Percentiles rank a stretch among this genome's conserved stretches.
These are phyloP conservation scores for Isoetes engelmannii DNA, from an alignment of 83 land plant species.

Conservation along the genomic window DNA sequence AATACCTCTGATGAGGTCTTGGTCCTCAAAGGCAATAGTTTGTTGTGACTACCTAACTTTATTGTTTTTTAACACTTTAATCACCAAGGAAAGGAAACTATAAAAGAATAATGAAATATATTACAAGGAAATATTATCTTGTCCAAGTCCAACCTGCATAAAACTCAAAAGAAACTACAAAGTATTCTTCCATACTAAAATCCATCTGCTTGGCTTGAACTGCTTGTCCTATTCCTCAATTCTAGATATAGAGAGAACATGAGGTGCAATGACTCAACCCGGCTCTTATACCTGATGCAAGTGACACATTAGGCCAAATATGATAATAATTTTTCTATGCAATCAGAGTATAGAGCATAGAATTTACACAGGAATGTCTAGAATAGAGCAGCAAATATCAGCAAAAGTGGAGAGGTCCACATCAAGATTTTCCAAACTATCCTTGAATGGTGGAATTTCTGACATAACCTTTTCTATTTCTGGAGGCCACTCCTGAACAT, in stretches of 20 bases:
- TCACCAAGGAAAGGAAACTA: too few relatives aligned
- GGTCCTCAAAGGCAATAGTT: too few relatives aligned
- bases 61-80: too few relatives aligned
- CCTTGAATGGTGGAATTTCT: slow-evolving; percentile 7
- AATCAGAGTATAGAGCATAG: not conserved
- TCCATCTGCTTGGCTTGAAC: not conserved
- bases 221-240: slow-evolving; percentile 4
- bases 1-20: too few relatives aligned
- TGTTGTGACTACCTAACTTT: too few relatives aligned
- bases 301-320: not conserved
- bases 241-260: slow-evolving; percentile 24
- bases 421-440: slow-evolving; percentile 13
- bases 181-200: too few relatives aligned
- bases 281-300: slow-evolving; percentile 23
- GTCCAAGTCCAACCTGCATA: too few relatives aligned
- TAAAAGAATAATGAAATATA: too few relatives aligned
- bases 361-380: slow-evolving; percentile 34
- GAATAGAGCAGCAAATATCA: slow-evolving; percentile 28
- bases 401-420: slow-evolving; percentile 24
- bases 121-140: too few relatives aligned
- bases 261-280: slow-evolving; percentile 27
- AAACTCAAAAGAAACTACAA: too few relatives aligned
- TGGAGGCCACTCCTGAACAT: slow-evolving; percentile 20
- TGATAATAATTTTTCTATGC: not conserved
- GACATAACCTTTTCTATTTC: slow-evolving; percentile 15